Percentiles rank a stretch among this genome's conserved stretches.
Evolutionary conservation across 2,329 filamentous ascomycete genomes (phyloP).

Genomic region (Fusarium sp.): DNA sequence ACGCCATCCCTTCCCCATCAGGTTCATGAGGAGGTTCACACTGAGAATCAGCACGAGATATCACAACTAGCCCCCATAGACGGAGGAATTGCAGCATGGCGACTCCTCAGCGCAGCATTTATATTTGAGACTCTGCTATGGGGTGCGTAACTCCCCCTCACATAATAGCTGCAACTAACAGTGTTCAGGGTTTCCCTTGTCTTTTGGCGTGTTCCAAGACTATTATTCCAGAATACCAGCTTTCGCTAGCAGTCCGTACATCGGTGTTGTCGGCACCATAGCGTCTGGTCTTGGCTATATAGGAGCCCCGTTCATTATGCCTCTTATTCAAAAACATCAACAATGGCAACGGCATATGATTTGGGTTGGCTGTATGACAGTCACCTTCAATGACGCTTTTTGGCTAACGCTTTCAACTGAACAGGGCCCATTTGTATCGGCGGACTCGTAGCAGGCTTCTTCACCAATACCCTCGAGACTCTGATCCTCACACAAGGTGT

Average conservation of each 20-base stretch:
- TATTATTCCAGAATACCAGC: neutral
- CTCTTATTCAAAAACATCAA: neutral
- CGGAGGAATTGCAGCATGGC: neutral
- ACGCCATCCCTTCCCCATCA: neutral
- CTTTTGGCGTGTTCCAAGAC: neutral
- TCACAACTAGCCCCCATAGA: neutral
- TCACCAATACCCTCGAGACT: neutral
- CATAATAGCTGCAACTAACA: neutral
- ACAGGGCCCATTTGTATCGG: neutral
- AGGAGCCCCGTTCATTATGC: neutral
- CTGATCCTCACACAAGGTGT: neutral
- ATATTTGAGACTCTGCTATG: neutral
- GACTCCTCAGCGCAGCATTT: neutral
- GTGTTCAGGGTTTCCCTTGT: neutral
- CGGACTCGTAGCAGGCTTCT: neutral
- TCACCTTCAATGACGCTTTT: fast-evolving
- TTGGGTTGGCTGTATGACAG: neutral
- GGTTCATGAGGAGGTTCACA: fast-evolving
- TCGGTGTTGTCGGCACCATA: neutral
- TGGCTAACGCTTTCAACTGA: neutral
- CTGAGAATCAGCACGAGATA: neutral
- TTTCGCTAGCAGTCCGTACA: neutral
- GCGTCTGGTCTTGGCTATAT: neutral
- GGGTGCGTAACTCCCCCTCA: fast-evolving
- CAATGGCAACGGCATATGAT: neutral